phyloP scores from a whole-genome alignment of 2,329 filamentous ascomycete species.

The Purpureocillium takamizusanense region DNA sequence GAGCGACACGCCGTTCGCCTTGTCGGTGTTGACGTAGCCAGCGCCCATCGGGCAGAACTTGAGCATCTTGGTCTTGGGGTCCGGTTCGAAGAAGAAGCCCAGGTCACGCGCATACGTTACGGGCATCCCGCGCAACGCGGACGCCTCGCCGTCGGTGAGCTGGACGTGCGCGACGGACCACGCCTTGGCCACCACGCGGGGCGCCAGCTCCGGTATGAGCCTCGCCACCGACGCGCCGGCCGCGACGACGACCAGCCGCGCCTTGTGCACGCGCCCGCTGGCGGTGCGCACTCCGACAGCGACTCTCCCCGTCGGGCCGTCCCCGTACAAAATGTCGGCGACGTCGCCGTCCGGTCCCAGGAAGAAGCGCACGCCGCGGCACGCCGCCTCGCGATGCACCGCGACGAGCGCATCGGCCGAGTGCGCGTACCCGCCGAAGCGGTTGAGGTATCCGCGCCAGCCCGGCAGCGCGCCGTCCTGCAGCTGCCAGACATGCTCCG shows the following conservation, averaged over 20 bases:
- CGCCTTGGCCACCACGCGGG: conserved; percentile 42
- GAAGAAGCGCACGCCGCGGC: conserved; percentile 28
- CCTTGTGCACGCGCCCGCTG: conserved; percentile 7
- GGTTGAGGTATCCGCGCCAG: conserved; percentile 52
- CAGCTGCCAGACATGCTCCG: conserved; percentile 36
- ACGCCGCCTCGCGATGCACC: conserved; percentile 31
- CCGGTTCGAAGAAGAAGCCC: conserved; percentile 58
- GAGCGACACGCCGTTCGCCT: conserved; percentile 26
- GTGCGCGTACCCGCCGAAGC: conserved; percentile 47
- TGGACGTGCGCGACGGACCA: conserved; percentile 53
- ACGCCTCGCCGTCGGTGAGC: conserved; percentile 44
- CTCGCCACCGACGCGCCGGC: conserved; percentile 39
- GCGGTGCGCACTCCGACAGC: conserved; percentile 7
- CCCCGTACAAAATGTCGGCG: conserved; percentile 15
- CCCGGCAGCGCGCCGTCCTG: conserved; percentile 32
- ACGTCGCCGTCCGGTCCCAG: conserved; percentile 18
- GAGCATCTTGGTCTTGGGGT: conserved; percentile 45
- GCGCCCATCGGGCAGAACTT: conserved; percentile 53
- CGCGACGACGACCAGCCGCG: conserved; percentile 38
- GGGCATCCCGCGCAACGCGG: conserved; percentile 45
- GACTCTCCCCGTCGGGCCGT: background rate
- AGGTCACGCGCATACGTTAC: conserved; percentile 53
- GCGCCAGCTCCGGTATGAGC: conserved; percentile 38
- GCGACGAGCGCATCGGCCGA: conserved; percentile 40
- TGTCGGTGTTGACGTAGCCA: conserved; percentile 39